Evolutionary conservation across 2,329 filamentous ascomycete species (phyloP).

Genomic region (Neocatenulostroma microsporum): DNA sequence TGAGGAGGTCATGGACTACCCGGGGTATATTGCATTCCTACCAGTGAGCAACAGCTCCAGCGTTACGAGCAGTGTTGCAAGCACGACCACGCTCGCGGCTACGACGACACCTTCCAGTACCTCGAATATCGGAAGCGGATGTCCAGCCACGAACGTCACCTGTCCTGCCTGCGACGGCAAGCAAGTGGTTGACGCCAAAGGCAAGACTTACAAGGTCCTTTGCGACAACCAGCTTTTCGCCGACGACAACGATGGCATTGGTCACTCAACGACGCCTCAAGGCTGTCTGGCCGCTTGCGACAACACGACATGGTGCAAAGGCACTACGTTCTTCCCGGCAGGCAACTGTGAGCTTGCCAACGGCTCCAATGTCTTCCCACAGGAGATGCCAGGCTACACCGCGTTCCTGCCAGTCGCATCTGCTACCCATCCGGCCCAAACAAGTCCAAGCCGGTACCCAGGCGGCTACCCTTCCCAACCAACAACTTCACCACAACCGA

Average conservation of each 20-base stretch:
- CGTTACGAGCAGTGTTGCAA: background rate
- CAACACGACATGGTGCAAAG: slow-evolving; percentile 15
- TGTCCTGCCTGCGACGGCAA: slow-evolving; percentile 10
- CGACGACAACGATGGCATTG: slow-evolving; percentile 4
- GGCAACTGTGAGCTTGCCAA: slow-evolving; percentile 21
- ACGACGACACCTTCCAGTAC: background rate
- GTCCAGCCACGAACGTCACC: slow-evolving; percentile 1
- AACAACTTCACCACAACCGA: slow-evolving; percentile 7
- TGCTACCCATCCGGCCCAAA: background rate
- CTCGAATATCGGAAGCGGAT: too few species aligned
- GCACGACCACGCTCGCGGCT: background rate
- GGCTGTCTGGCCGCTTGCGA: slow-evolving; percentile 10
- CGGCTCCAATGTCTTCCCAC: slow-evolving; percentile 12
- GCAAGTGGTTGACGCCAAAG: slow-evolving; percentile 1
- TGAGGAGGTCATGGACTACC: background rate
- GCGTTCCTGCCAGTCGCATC: slow-evolving; percentile 20
- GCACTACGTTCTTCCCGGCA: slow-evolving; percentile 17
- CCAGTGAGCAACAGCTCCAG: background rate
- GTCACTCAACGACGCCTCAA: slow-evolving; percentile 4
- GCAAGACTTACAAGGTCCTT: slow-evolving; percentile 8
- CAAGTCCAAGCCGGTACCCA: slow-evolving; percentile 4
- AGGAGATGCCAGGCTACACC: slow-evolving; percentile 14
- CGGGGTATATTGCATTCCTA: slow-evolving; percentile 2
- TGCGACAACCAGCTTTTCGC: slow-evolving; percentile 10
- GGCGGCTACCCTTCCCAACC: slow-evolving; percentile 5